Conservation (phyloP, 2,329 filamentous ascomycete species). For the Alternaria triticina region DNA sequence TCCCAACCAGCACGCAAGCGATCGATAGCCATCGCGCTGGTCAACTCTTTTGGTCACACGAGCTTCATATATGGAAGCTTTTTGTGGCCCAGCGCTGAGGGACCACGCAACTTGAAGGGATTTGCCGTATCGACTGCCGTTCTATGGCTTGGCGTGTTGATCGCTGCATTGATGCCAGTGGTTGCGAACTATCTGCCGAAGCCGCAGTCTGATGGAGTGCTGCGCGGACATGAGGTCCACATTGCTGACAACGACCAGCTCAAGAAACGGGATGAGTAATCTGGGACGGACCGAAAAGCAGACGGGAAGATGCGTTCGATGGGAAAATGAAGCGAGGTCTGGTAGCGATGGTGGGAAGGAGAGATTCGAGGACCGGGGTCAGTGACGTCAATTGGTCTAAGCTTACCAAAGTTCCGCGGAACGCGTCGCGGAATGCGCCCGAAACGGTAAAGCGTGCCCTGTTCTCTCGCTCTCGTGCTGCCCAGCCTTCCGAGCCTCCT, state of each 20-base stretch:
- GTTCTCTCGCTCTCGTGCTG: neutral
- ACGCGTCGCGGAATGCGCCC: neutral
- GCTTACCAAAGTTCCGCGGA: neutral
- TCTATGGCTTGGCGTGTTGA: neutral
- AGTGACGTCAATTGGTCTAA: neutral
- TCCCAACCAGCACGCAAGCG: slow-evolving; percentile 8
- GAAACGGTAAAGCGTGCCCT: neutral
- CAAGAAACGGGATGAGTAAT: neutral
- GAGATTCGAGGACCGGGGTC: neutral
- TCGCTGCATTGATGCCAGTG: slow-evolving; percentile 1
- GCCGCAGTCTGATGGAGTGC: neutral
- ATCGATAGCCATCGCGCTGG: slow-evolving; percentile 3
- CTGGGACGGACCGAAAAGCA: neutral
- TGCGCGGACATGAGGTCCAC: neutral
- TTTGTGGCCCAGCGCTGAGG: slow-evolving; percentile 3
- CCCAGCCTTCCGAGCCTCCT: neutral
- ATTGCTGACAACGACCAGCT: neutral
- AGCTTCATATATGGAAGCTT: slow-evolving; percentile 9
- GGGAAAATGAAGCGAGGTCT: neutral
- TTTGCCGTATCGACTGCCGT: slow-evolving; percentile 2
- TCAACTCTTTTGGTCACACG: slow-evolving; percentile 6
- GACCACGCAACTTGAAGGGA: neutral
- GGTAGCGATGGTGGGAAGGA: neutral
- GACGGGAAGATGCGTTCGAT: neutral
- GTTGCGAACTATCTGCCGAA: neutral